Evolutionary conservation across 2,329 filamentous ascomycete species (phyloP), one percentile per base, ranked within the genome.

Genomic region (Cytospora piceicola): DNA sequence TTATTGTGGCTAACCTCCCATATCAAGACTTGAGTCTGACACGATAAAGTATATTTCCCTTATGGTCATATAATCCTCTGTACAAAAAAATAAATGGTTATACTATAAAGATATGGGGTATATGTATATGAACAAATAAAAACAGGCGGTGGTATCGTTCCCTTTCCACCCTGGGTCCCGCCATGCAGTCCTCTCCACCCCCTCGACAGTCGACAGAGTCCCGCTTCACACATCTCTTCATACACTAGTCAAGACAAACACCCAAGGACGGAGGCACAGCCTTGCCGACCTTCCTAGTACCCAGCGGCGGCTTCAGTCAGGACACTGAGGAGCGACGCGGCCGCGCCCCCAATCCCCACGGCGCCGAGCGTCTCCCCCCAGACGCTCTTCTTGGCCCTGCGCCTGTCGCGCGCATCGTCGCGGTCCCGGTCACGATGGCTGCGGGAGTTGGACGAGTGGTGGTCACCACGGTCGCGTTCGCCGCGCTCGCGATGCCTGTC

Each of bases 301-400:
- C 67, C 73, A 7, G 72, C 70, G 8, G 85, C 85, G 30, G 85
- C 86, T 72, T 89, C 85, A 4, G 83, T 81, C 36, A 89, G 74
- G 1, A 88, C 85, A 62, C 82, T 83, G 55, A 88, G 71, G 67
- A 89, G 74, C 61, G 84, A 87, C 3, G 82, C 85, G 0, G 87
- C 86, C 0, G 85, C 86, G 12, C 86, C 85, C 4, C 86, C 86
- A 34, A 89, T 83, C 1, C 86, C 83, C 6, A 85, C 86, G 0
- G 83, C 85, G 2, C 82, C 81, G 4, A 88, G 77, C 20, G 85
- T 82, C 68, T 86, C 84, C 57, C 82, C 82, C 75, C 82, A 82
- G 15, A 76, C 77, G 70, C 79, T 82, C 72, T 78, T 82, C 71
- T 75, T 79, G n/a, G 73, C 73, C 0, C 72, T 64, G 3, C 77